Evolutionary conservation across 495 filamentous ascomycete genomes (phyloP), one percentile per base, ranked within the genome.

Genomic region (Penicillium samsonianum): DNA sequence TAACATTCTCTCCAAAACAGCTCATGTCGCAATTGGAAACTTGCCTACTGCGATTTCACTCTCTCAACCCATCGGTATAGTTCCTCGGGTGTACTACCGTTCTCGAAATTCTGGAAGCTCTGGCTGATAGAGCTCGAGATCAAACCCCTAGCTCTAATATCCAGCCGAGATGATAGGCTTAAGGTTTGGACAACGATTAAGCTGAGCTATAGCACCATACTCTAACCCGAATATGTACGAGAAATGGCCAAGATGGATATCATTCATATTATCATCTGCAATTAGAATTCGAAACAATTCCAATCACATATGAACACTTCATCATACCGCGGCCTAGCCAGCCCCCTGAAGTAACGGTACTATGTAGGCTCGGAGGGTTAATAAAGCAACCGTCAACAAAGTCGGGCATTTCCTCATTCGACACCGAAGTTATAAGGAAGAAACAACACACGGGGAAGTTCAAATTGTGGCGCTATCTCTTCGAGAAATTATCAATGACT

Each of bases 331-430:
- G 14, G 16, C 16, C 49, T 51, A 23, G 12, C 41, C 14, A 33
- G 5, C 26, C 4, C 22, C 16, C 40, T 54, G 30, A 25, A 26
- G 42, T 33, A 22, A 19, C 22, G 30, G 52, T 54, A 43, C 30
- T 46, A 54, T 42, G 23, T 42, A 14, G 23, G 1, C 23, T 54
- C 42, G 52, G 52, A 25, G 41, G 26, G 22, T 54, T 45, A 46
- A 31, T 26, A 26, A 33, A 46, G 42, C 42, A 23, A 37, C 42
- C 3, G 5, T 26, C 17, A 33, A 42, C 28, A 46, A 22, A 54
- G 12, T 26, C 19, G 12, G 19, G 7, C 19, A 8, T 17, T 51
- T 40, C 49, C 19, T 25, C 26, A 28, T 45, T 35, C 41, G 45
- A 45, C 41, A 25, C 19, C 19, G 14, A 51, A 16, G 16, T 17